phyloP scores from a whole-genome alignment of 2,329 filamentous ascomycete genomes.

The Trichophyton rubrum region DNA sequence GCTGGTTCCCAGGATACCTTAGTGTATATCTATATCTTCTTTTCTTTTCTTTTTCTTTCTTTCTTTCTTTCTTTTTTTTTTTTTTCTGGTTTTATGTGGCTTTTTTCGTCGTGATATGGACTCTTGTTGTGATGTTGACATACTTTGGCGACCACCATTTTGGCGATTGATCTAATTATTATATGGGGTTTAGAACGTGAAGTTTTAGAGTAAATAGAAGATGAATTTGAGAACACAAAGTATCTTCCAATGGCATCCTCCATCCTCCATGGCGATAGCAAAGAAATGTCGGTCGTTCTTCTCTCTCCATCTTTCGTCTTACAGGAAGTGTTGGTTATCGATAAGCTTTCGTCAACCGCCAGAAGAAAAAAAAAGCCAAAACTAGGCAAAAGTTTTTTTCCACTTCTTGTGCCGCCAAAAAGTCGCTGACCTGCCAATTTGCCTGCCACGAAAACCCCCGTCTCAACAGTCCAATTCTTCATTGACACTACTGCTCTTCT shows the following conservation, averaged over 20 bases:
- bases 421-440: not conserved
- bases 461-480: not conserved
- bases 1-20: not conserved
- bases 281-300: no score
- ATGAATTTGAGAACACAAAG: no score
- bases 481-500: not conserved
- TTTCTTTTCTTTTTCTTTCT: no score
- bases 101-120: not conserved
- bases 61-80: no score
- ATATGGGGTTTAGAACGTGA: no score
- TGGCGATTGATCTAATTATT: no score
- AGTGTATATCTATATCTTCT: not conserved
- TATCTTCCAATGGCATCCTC: no score
- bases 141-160: no score
- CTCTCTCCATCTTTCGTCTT: no score
- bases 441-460: not conserved
- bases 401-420: not conserved
- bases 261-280: no score
- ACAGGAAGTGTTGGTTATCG: not conserved
- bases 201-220: no score
- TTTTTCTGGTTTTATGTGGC: not conserved
- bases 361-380: not conserved
- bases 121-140: not conserved
- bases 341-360: slow-evolving; percentile 1
- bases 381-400: not conserved